phyloP scores from a whole-genome alignment of 1,139 yeast species.

The Pneumocystis murina region DNA sequence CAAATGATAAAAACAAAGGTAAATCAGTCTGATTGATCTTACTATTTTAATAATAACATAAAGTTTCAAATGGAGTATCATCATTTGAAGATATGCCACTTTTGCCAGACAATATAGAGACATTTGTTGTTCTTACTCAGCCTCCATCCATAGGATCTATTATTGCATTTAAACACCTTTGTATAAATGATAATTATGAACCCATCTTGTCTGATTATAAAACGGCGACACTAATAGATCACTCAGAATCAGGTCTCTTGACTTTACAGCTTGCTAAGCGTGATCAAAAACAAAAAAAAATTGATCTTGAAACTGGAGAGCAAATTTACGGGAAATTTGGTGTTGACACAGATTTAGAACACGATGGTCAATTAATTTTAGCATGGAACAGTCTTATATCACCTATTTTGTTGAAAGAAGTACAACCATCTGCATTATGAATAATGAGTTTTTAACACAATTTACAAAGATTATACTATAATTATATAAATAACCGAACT shows the following conservation, averaged over 20 bases:
- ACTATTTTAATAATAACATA: background rate
- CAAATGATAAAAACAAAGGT: background rate
- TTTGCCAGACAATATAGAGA: background rate
- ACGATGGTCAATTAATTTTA: background rate
- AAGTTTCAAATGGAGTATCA: background rate
- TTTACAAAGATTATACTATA: background rate
- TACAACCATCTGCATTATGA: background rate
- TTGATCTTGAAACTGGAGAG: slow-evolving; percentile 1
- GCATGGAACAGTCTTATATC: background rate
- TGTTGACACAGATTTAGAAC: background rate
- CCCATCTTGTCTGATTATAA: background rate
- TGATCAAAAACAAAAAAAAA: background rate
- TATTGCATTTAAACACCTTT: slow-evolving; percentile 1
- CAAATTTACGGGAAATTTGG: background rate
- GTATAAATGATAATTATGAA: background rate
- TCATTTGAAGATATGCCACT: background rate
- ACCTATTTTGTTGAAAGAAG: background rate
- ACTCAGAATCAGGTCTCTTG: background rate
- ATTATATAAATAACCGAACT: background rate
- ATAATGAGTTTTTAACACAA: background rate
- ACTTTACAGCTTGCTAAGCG: background rate
- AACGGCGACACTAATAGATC: background rate
- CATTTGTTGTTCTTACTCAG: background rate
- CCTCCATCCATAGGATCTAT: background rate
- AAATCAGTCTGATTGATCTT: background rate